phyloP scores from a whole-genome alignment of 208 protist genomes.

The Acanthamoeba triangularis region DNA sequence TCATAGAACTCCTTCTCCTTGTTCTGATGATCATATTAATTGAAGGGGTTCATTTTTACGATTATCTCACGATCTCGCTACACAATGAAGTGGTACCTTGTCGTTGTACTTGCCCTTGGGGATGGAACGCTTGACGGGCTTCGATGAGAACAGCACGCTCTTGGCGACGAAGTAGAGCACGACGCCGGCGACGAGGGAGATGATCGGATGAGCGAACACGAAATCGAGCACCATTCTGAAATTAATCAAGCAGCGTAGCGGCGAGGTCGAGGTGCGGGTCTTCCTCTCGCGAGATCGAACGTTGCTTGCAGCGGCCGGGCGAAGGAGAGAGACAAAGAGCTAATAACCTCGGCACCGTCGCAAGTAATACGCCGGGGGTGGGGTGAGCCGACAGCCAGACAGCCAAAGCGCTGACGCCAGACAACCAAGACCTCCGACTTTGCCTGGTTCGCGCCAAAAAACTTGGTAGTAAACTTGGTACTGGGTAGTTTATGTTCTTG shows the following conservation, averaged over 20 bases:
- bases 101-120: slow-evolving; percentile 66
- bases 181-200: neutral
- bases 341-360: neutral
- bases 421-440: neutral
- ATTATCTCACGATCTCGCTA: neutral
- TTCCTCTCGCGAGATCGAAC: neutral
- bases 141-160: neutral
- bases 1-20: slow-evolving; percentile 85
- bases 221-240: slow-evolving; percentile 24
- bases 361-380: neutral
- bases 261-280: neutral
- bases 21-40: neutral
- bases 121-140: slow-evolving; percentile 11
- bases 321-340: neutral
- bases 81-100: neutral
- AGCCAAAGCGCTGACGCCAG: neutral
- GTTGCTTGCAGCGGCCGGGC: neutral
- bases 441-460: neutral
- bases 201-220: slow-evolving; percentile 27
- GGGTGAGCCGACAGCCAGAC: no score
- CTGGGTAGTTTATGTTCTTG: no score
- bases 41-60: neutral
- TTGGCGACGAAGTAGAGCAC: slow-evolving; percentile 52
- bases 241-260: neutral
- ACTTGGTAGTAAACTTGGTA: no score